Conservation (phyloP, 768 basidiomycete genomes). For the Hericium erinaceus region DNA sequence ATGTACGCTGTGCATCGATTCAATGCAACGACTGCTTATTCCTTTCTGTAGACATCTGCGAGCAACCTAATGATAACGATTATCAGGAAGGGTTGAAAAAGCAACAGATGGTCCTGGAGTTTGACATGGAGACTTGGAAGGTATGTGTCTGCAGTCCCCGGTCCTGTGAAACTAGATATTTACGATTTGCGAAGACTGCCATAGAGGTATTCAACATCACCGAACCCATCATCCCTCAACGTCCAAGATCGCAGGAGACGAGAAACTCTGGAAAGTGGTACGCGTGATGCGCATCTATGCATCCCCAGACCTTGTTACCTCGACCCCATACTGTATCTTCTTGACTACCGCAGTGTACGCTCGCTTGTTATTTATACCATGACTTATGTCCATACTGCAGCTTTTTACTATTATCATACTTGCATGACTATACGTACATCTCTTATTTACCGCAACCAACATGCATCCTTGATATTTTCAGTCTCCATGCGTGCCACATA, state of each 20-base stretch:
- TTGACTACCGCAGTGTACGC: no score
- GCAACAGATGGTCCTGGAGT: slow-evolving; percentile 83
- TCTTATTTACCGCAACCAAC: no score
- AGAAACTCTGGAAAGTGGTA: slow-evolving; percentile 66
- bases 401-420: background rate
- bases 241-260: slow-evolving; percentile 20
- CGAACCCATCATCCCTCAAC: slow-evolving; percentile 65
- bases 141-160: slow-evolving; percentile 31
- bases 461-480: no score
- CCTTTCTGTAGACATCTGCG: slow-evolving; percentile 42
- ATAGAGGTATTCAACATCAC: slow-evolving; percentile 81
- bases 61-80: slow-evolving; percentile 55
- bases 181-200: slow-evolving; percentile 47
- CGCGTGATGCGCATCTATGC: slow-evolving; percentile 28
- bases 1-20: slow-evolving; percentile 36
- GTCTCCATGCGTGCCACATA: no score
- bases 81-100: slow-evolving; percentile 56
- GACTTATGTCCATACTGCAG: background rate
- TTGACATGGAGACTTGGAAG: slow-evolving; percentile 86
- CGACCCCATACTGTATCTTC: no score
- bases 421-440: no score
- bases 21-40: background rate
- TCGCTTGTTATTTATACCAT: background rate
- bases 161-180: background rate
- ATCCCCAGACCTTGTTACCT: no score